Conservation (phyloP, 345 rosid genomes). For the Nephelium lappaceum region DNA sequence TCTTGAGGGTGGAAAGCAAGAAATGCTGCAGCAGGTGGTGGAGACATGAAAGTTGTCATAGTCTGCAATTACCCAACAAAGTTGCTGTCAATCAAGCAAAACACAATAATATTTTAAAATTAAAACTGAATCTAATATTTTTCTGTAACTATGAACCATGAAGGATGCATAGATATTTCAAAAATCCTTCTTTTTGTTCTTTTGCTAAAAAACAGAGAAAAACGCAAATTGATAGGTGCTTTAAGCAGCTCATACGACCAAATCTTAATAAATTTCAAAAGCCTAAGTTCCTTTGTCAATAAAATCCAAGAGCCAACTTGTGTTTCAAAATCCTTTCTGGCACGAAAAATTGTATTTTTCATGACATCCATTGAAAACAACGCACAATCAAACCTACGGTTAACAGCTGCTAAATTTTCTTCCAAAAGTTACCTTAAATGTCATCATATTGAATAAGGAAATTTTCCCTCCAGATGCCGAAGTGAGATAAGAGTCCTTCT, state of each 20-base stretch:
- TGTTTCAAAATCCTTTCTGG: not conserved
- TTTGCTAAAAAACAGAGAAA: too few species aligned
- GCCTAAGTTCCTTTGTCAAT: too few species aligned
- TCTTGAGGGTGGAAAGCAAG: constrained; percentile 45
- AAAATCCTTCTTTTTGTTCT: not conserved
- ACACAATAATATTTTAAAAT: not conserved
- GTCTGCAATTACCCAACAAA: constrained; percentile 21
- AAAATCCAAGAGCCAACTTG: too few species aligned
- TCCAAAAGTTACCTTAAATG: constrained; percentile 34
- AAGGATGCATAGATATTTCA: not conserved
- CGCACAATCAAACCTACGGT: not conserved
- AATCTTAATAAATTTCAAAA: too few species aligned
- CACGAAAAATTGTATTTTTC: not conserved
- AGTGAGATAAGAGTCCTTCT: constrained; percentile 45
- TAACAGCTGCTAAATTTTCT: not conserved
- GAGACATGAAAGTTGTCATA: constrained; percentile 33
- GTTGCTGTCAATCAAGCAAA: not conserved
- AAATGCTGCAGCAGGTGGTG: constrained; percentile 39
- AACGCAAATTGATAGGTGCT: too few species aligned
- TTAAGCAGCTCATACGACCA: too few species aligned
- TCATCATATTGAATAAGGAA: constrained; percentile 42
- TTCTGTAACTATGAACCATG: not conserved
- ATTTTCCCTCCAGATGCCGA: constrained; percentile 52
- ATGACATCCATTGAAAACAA: not conserved
- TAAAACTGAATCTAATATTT: too few species aligned